Base-by-base conservation (phyloP, 2,329 filamentous ascomycete species). In the Emergomyces africanus region DNA sequence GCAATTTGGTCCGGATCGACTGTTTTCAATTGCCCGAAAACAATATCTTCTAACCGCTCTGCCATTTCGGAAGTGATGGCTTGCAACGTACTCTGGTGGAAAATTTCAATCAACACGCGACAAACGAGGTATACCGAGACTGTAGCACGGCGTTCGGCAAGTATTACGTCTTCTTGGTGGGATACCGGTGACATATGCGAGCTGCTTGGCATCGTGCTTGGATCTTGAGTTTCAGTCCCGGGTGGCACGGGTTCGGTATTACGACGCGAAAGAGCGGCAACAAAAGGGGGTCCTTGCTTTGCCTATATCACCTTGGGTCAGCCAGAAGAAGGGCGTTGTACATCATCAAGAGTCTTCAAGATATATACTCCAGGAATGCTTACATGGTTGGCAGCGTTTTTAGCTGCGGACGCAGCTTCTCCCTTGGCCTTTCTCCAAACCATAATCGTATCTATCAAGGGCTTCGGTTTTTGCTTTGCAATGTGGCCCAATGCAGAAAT, bases 41-140 rank as follows among this genome's bases (percentile, higher is more conserved):
- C 96, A 61, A 99, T 95, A 63, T 86, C 89, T 70, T 97, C 92
- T 4, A 99, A 79, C 65, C 95, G 92, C 62, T 94, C 89, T 61
- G 95, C 91, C 84, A 96, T 95, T 65, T 96, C 92, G 1, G 84
- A 79, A 5, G 89, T 95, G 64, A 99, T 89, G 23, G 84, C 87
- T 39, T 84, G 81, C 50, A 97, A 76, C 33, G 82, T 91, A 67
- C 90, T 96, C 72, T 97, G 90, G 44, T 87, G 86, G 70, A 97
- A 94, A 54, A 99, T 91, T 71, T 97, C 90, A 59, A 96, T 87
- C 55, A 99, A 78, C 8, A 97, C 92, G 35, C 94, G 84, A 69
- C 94, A 99, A 2, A 99, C 82, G 23, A 99, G 88, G 69, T 96
- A 99, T 55, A 96, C 96, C 0, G 95, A 96, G 3, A 96, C 89